Evolutionary conservation across 306 rosid species (phyloP), one percentile per base, ranked within the genome.

Genomic region (Prunus fruticosa): DNA sequence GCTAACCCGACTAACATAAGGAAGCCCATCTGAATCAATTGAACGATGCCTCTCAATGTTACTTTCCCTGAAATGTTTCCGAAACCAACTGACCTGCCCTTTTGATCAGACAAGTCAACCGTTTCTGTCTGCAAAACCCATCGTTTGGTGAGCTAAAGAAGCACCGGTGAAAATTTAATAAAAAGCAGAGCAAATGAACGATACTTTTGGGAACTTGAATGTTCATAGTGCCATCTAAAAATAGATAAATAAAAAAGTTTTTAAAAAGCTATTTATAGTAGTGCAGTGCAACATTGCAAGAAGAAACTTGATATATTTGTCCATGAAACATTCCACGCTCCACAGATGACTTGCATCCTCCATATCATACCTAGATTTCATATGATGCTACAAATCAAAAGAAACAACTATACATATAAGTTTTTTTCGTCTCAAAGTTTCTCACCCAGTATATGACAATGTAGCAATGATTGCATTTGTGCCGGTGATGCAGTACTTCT

Each of bases 251-350:
- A 32, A 32, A 32, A 25, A 32, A 32, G 0, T 32, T 32, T 32
- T 0, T 7, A 76, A 30, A 30, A 32, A 32, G 34, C 57, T 30
- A 60, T 63, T 43, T 22, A 30, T 41, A 72, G 15, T 23, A 67
- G 63, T 56, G 58, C 7, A 19, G 13, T 9, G 34, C 34, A 54
- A 75, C 32, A 32, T n/a, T 53, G 69, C 49, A 79, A 61, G 76
- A 84, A 67, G 83, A 77, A 74, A 95, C 98, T 93, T 95, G 96
- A 77, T 88, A 95, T 82, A 95, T 88, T 79, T 89, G 93, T 63
- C 97, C 98, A 80, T 82, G 97, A 85, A 82, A 95, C 98, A 95
- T 89, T 82, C 98, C 97, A 20, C 98, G 97, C 56, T 95, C 98
- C 49, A 90, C 98, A 41, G 97, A 89, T 62, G 98, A 95, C 92